Evolutionary conservation across 768 basidiomycete genomes (phyloP).

Genomic region (Pulveroboletus sp.): DNA sequence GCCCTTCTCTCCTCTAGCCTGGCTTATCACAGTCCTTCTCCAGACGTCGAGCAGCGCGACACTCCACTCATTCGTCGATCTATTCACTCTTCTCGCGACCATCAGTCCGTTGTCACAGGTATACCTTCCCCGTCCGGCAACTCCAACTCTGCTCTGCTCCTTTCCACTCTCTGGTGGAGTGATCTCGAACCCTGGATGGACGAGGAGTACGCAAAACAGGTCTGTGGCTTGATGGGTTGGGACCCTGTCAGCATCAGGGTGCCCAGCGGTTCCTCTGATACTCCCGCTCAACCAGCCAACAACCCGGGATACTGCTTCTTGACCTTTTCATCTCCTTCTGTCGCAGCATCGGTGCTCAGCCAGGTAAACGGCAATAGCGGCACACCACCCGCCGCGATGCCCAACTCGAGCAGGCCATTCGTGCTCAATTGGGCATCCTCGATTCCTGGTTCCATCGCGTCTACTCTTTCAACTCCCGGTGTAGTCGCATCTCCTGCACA

Average conservation of each 20-base stretch:
- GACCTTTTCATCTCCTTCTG: conserved; percentile 69
- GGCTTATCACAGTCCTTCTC: conserved; percentile 13
- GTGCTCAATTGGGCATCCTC: conserved; percentile 72
- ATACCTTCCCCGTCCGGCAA: conserved; percentile 25
- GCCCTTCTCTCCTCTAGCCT: conserved; percentile 16
- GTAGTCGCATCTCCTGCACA: conserved; percentile 29
- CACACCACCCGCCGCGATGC: conserved; percentile 60
- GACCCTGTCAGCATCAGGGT: conserved; percentile 71
- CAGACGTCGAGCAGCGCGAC: conserved; percentile 22
- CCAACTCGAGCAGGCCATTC: conserved; percentile 80
- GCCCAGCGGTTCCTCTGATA: conserved; percentile 55
- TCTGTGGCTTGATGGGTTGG: conserved; percentile 85
- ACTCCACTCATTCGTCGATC: conserved; percentile 11
- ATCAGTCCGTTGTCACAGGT: conserved; percentile 10
- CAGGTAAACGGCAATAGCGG: conserved; percentile 52
- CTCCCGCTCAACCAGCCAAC: conserved; percentile 62
- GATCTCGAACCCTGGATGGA: conserved; percentile 97
- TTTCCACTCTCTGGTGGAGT: conserved; percentile 77
- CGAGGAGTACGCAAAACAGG: conserved; percentile 88
- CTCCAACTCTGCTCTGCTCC: conserved; percentile 32
- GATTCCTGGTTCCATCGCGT: conserved; percentile 32
- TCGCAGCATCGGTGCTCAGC: conserved; percentile 65
- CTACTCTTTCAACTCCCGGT: conserved; percentile 28
- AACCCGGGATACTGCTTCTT: conserved; percentile 88
- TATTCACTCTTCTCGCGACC: conserved; percentile 16